A percentile compares a stretch with the other conserved stretches of the same genome.
phyloP scores from a whole-genome alignment of 768 basidiomycete species.

The Mycena vitilis region DNA sequence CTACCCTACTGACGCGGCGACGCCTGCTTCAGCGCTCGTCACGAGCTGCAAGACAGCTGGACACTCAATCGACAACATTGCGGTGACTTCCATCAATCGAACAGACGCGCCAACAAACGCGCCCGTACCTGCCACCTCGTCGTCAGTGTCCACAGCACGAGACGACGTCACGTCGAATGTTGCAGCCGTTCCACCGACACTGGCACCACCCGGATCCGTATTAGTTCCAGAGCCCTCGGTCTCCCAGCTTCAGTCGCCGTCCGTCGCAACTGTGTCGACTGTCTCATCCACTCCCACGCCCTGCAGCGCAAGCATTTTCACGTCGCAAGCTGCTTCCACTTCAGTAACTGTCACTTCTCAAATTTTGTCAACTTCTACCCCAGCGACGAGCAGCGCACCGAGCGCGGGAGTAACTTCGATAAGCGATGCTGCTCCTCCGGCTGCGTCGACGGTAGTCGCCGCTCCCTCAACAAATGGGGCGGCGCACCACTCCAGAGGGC shows the following conservation, averaged over 20 bases:
- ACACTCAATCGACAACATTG: background rate
- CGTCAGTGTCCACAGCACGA: background rate
- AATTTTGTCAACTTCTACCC: background rate
- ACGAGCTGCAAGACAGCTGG: background rate
- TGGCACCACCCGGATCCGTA: background rate
- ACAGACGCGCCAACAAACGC: background rate
- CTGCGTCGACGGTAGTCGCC: background rate
- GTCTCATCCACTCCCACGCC: no score
- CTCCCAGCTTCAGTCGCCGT: background rate
- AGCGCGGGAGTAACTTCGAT: background rate
- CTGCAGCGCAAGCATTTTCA: background rate
- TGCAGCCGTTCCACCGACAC: background rate
- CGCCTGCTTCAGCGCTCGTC: constrained; percentile 1
- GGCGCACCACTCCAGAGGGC: background rate
- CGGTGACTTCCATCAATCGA: constrained; percentile 5
- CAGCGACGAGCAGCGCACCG: background rate
- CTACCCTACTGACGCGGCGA: background rate
- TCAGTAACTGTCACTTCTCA: background rate
- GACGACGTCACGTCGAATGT: background rate
- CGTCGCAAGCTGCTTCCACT: background rate
- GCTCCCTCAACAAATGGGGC: background rate
- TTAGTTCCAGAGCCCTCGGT: background rate
- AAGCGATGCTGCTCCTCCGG: background rate
- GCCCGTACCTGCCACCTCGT: background rate
- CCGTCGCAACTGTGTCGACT: no score